Base-by-base conservation (phyloP, 805 yeast species). In the Saccharomycopsis sp. region DNA sequence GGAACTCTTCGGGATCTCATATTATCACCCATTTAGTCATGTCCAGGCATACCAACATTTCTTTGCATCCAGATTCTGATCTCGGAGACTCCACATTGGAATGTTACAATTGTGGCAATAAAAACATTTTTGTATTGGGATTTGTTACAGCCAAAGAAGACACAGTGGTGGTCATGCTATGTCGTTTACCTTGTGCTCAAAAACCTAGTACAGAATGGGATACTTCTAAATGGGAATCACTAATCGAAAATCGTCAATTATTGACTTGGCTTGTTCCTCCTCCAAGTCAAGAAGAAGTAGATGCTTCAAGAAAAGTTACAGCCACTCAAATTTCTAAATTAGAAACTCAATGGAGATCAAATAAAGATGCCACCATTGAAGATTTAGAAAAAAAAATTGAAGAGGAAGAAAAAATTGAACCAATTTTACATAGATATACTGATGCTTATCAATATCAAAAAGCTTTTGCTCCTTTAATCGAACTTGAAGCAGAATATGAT, bases 181-280 rank as follows among this genome's bases (percentile, higher is more conserved):
- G 96, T 60, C 74, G 96, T 41, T 64, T 84, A 40, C 96, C 96
- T 1, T 88, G 96, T 59, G 79, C 94, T 1, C 87, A 78, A 53
- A 58, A 68, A 6, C 77, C 80, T 49, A 85, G 81, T 57, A 61
- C 70, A 21, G 76, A 79, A 52, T 88, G 96, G 96, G 95, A 86
- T 52, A 78, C 88, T 0, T 72, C 67, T 31, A 80, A 82, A 45
- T 88, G 96, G 96, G 85, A 80, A 52, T 72, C 95, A 0, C 62
- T 88, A 41, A 83, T 88, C 42, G 89, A 81, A 49, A 79, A 85
- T 49, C 67, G 94, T 29, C 78, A 74, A 47, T 73, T 88, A 43
- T 63, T 88, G 42, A 63, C 85, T 1, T 88, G 96, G 96, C 73
- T 88, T 10, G 88, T 86, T 0, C 64, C 75, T 2, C 66, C 63